phyloP scores from a whole-genome alignment of 2,329 filamentous ascomycete genomes.

The Leptographium radiaticola region DNA sequence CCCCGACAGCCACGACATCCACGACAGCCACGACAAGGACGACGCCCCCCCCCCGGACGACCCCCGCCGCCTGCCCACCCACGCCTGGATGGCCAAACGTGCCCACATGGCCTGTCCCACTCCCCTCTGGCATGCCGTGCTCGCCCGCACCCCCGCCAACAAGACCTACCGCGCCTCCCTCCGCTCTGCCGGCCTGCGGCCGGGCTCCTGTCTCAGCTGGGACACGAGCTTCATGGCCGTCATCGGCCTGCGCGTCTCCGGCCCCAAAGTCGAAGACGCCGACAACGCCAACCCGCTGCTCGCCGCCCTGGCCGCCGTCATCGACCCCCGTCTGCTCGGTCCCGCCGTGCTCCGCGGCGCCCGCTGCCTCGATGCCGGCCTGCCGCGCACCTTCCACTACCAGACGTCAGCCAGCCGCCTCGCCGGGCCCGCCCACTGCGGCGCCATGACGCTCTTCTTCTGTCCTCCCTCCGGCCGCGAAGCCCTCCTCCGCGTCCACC shows the following conservation, averaged over 20 bases:
- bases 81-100: constrained; percentile 86
- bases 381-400: constrained; percentile 11
- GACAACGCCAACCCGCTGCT: not conserved
- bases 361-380: constrained; percentile 7
- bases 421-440: constrained; percentile 9
- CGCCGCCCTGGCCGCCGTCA: constrained; percentile 5
- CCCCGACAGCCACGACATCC: constrained; percentile 14
- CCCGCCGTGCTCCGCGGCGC: constrained; percentile 2
- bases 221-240: constrained; percentile 92
- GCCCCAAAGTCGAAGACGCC: too few relatives aligned
- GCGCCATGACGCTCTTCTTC: constrained; percentile 7
- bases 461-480: not conserved
- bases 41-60: constrained; percentile 51
- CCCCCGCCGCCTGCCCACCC: constrained; percentile 80
- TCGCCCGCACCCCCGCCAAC: constrained; percentile 74
- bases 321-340: constrained; percentile 6
- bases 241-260: constrained; percentile 47
- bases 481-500: constrained; percentile 43
- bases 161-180: constrained; percentile 86
- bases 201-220: constrained; percentile 60
- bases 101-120: constrained; percentile 72
- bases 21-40: constrained; percentile 14
- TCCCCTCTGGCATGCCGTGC: constrained; percentile 79
- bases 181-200: constrained; percentile 60
- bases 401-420: not conserved